These are phyloP conservation scores for Cajanus cajan DNA, from an alignment of 306 rosid species.

Conservation along the genomic window DNA sequence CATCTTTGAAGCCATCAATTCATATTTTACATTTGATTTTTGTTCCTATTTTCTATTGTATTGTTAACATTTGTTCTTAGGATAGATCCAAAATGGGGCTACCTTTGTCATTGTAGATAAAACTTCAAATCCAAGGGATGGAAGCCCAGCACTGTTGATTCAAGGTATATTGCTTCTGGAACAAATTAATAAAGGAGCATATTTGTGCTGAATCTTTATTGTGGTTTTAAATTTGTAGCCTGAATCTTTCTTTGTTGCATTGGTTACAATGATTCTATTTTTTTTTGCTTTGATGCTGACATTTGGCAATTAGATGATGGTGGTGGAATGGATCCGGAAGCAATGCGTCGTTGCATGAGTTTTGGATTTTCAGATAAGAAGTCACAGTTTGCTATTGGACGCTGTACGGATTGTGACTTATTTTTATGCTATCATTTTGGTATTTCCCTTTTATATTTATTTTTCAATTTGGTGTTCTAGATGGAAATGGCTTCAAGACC, in stretches of 20 bases:
- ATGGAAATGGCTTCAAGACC: constrained; percentile 99
- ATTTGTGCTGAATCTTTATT: background rate
- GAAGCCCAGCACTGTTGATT: constrained; percentile 79
- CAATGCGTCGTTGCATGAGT: constrained; percentile 89
- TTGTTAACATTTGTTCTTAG: constrained; percentile 48
- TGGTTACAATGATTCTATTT: background rate
- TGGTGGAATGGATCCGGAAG: constrained; percentile 86
- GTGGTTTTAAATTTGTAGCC: constrained; percentile 25
- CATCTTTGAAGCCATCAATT: constrained; percentile 21
- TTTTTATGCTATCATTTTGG: constrained; percentile 20
- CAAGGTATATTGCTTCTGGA: constrained; percentile 58
- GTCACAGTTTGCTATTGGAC: constrained; percentile 74
- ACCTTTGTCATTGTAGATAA: constrained; percentile 84
- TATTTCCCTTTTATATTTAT: constrained; percentile 31
- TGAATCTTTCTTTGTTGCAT: background rate
- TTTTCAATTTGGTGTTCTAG: constrained; percentile 56
- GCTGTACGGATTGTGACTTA: constrained; percentile 58
- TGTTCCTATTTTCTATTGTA: constrained; percentile 41
- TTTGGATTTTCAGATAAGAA: constrained; percentile 91
- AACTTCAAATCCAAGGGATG: constrained; percentile 78
- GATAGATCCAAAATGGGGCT: constrained; percentile 93
- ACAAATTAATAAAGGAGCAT: constrained; percentile 1
- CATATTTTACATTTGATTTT: constrained; percentile 25
- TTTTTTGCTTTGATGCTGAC: constrained; percentile 27
- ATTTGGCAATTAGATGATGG: constrained; percentile 68